Evolutionary conservation across 2,329 filamentous ascomycete genomes (phyloP).

Genomic region (Lachnellula hyalina): DNA sequence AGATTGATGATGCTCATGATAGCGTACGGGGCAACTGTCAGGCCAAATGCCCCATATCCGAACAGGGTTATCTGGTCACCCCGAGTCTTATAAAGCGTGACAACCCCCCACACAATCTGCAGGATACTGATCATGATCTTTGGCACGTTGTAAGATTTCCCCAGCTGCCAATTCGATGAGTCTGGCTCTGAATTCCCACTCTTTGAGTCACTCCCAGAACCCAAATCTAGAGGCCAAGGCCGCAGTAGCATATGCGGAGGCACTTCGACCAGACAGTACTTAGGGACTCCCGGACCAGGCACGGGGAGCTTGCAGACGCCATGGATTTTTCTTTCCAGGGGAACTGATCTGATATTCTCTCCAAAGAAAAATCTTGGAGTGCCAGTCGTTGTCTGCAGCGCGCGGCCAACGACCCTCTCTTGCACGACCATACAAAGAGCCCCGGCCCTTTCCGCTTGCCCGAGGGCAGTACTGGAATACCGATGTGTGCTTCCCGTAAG

Average conservation of each 20-base stretch:
- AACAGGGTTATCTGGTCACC: background rate
- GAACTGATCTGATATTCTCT: background rate
- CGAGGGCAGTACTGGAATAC: background rate
- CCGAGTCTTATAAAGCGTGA: background rate
- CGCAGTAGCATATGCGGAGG: no score
- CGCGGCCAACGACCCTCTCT: background rate
- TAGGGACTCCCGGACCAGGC: no score
- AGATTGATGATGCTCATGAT: background rate
- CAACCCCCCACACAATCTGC: background rate
- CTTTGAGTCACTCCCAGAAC: background rate
- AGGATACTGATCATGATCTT: background rate
- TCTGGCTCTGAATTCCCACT: background rate
- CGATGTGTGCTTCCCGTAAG: no score
- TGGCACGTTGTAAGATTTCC: background rate
- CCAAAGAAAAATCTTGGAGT: background rate
- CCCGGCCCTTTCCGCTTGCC: background rate
- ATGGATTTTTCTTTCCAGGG: no score
- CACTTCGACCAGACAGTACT: no score
- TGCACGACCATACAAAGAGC: background rate
- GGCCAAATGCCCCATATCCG: background rate
- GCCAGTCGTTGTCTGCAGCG: background rate
- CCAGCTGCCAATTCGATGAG: background rate
- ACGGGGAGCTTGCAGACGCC: no score
- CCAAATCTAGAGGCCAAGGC: background rate
- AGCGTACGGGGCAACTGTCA: background rate